Percentiles rank a stretch among this genome's conserved stretches.
These are phyloP conservation scores for Bisporella sp. DNA, from an alignment of 2,329 filamentous ascomycete genomes.

Conservation along the genomic window DNA sequence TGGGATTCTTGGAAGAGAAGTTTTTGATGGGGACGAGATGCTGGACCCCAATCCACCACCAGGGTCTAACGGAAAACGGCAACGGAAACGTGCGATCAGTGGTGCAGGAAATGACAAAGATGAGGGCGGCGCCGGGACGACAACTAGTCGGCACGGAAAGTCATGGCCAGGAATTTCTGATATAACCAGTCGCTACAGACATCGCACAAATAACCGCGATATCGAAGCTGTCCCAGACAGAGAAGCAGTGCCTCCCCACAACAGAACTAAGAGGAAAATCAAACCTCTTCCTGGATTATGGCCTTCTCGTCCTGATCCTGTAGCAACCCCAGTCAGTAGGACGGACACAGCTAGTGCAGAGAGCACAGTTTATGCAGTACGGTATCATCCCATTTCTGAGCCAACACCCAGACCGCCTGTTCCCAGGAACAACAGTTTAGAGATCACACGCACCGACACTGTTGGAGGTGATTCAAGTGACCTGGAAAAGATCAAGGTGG, in stretches of 20 bases:
- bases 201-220: conserved; percentile 13
- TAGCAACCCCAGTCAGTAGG: conserved; percentile 50
- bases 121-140: conserved; percentile 8
- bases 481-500: conserved; percentile 1
- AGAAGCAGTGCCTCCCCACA: conserved; percentile 1
- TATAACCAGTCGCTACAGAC: conserved; percentile 19
- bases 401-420: conserved; percentile 12
- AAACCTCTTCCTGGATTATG: conserved; percentile 29
- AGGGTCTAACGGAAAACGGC: conserved; percentile 18
- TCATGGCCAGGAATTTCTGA: conserved; percentile 37
- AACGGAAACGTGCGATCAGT: conserved; percentile 11
- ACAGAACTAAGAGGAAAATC: conserved; percentile 9
- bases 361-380: conserved; percentile 56
- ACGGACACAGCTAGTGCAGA: conserved; percentile 57
- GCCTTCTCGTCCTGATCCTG: conserved; percentile 48
- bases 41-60: conserved; percentile 54
- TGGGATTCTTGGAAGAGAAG: conserved; percentile 60
- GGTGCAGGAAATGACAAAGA: conserved; percentile 16
- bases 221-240: conserved; percentile 12
- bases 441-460: conserved; percentile 7
- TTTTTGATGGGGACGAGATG: conserved; percentile 71
- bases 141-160: conserved; percentile 18
- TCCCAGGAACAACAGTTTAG: conserved; percentile 20
- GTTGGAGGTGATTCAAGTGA: conserved; percentile 16
- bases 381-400: conserved; percentile 51